These are phyloP conservation scores for Fusarium sp. DNA, from an alignment of 2,329 filamentous ascomycete species.

Conservation along the genomic window DNA sequence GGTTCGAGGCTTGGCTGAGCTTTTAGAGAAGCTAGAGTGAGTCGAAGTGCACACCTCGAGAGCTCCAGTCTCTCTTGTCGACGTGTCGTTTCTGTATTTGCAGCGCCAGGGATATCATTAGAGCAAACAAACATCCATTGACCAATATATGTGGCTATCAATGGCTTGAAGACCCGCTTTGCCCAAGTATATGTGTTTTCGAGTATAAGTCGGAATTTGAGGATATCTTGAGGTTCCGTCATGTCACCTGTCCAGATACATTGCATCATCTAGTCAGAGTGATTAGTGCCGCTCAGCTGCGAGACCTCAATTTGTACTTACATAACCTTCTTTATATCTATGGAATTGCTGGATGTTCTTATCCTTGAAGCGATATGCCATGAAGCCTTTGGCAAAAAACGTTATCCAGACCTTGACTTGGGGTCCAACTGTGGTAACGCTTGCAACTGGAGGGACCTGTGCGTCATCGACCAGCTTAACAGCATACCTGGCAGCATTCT, in stretches of 20 bases:
- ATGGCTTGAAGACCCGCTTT: not conserved
- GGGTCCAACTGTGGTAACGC: conserved; percentile 24
- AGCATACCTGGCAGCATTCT: conserved; percentile 5
- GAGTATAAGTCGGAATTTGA: conserved; percentile 27
- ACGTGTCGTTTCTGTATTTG: rapidly evolving
- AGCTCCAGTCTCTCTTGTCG: not conserved
- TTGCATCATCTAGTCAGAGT: not conserved
- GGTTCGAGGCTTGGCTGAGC: not conserved
- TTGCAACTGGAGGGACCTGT: conserved; percentile 28
- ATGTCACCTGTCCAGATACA: conserved; percentile 30
- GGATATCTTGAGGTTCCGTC: conserved; percentile 1
- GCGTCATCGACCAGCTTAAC: not conserved
- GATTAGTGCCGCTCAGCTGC: rapidly evolving
- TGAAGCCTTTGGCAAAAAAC: not conserved
- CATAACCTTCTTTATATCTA: not conserved
- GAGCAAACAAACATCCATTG: not conserved
- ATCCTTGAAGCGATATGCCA: not conserved
- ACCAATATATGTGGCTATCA: not conserved
- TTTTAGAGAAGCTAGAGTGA: not conserved
- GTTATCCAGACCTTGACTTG: conserved; percentile 36
- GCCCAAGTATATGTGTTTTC: conserved; percentile 44
- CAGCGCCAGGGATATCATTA: rapidly evolving
- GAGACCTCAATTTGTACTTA: rapidly evolving
- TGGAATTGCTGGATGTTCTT: not conserved
- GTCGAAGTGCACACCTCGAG: not conserved